Evolutionary conservation across 345 rosid genomes (phyloP), one percentile per base, ranked within the genome.

Genomic region (Eucalyptus pauciflora): DNA sequence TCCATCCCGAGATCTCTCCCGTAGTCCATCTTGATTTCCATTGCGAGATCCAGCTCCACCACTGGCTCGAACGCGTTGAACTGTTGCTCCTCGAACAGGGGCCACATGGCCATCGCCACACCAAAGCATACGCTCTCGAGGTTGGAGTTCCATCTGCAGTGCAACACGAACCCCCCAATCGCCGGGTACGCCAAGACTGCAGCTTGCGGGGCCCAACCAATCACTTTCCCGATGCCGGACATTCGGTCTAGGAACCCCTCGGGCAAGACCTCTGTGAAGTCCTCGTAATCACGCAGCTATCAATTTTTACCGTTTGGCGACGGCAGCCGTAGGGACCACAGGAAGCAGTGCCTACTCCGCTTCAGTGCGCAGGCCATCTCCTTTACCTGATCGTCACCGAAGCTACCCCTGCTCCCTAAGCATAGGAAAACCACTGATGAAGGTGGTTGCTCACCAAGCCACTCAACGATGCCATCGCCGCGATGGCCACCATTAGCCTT

Each of bases 401-500:
- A 93, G 67, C 91, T 86, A 69, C 96, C 97, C 93, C 90, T 90
- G 92, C 95, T 94, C 88, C 96, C 96, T 60, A 95, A 95, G 88
- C 94, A 92, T 25, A 95, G 83, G 89, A 95, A 95, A 89, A 95
- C 93, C 45, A 94, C 96, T 31, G 96, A 95, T 4, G 90, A 87
- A 7, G 81, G 88, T 1, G 94, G 94, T 49, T 95, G 96, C 41
- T 71, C 91, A 52, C 92, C 94, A 1, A 95, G 92, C 97, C 97
- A 95, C 12, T 85, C 86, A 86, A 89, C 69, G 90, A 92, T 92
- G 14, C 89, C 91, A 22, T 25, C 46, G 5, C 79, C 10, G 45
- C 51, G 4, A 62, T 33, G 46, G 48, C 80, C 37, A 22, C 64
- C 86, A 22, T 85, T 31, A 41, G 50, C 50, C 56, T 60, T 12